These are phyloP conservation scores for Vitis rupestris DNA, from an alignment of 164 flowering plant species.

Conservation along the genomic window DNA sequence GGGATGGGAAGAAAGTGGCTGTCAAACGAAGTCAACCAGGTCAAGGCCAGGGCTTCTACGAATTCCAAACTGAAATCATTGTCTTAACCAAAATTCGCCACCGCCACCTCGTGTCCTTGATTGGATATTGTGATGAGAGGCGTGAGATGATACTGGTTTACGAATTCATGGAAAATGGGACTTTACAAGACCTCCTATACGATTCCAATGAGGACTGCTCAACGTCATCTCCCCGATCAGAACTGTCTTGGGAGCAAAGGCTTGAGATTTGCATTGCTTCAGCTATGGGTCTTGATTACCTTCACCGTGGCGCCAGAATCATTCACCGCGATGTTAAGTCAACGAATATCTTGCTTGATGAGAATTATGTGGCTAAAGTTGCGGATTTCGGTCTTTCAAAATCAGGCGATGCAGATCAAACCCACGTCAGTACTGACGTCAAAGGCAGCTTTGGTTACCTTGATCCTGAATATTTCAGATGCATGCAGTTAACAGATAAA, in stretches of 20 bases:
- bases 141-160: slow-evolving; percentile 5
- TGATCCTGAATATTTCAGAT: background rate
- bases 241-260: slow-evolving; percentile 10
- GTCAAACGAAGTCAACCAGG: slow-evolving; percentile 2
- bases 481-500: background rate
- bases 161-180: background rate
- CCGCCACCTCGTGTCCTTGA: slow-evolving; percentile 4
- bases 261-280: slow-evolving; percentile 9
- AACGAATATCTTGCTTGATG: slow-evolving; percentile 3
- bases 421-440: slow-evolving; percentile 1
- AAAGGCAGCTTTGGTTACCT: slow-evolving; percentile 3
- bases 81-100: slow-evolving; percentile 5
- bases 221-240: background rate
- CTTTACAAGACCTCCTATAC: background rate
- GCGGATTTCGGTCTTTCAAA: slow-evolving; percentile 10
- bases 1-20: slow-evolving; percentile 2
- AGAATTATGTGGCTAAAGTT: background rate
- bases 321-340: slow-evolving; percentile 11
- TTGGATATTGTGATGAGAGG: slow-evolving; percentile 7
- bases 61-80: slow-evolving; percentile 3
- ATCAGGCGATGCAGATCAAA: background rate
- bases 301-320: background rate
- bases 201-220: background rate
- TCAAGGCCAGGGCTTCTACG: background rate
- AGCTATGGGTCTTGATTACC: slow-evolving; percentile 9